Base-by-base conservation (phyloP, 192 early-diverging fungal genomes). In the Gorgonomyces haynaldii region DNA sequence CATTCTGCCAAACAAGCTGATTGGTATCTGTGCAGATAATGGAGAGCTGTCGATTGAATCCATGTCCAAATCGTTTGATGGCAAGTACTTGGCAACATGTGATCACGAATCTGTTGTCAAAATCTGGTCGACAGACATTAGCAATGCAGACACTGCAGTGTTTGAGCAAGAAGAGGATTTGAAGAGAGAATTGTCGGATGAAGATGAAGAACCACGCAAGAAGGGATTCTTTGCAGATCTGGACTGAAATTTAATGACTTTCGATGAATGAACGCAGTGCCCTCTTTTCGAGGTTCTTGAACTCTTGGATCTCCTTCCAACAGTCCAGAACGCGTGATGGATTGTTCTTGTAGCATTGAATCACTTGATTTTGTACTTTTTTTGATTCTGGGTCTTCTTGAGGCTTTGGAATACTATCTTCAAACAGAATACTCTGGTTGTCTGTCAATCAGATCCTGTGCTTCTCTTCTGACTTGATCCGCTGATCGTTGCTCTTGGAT, bases 1-100 rank as follows among this genome's bases (percentile, higher is more conserved):
- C 17, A 73, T 99, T 42, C 70, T 93, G 31, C 96, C 96, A 12
- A 92, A 97, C 72, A 77, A 77, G 42, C 80, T 99, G 29, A 65
- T 91, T n/a, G 88, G 91, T 8, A 74, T 84, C 16, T 62, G 90
- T 19, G 91, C 89, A 16, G 89, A 88, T 51, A 89, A 95, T 55
- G 86, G 82, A 22, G 60, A 48, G 16, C 76, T 90, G 69, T 86
- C 89, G 1, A 85, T 96, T 30, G 95, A 98, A 58, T 70, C 79
- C 42, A 67, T 98, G 16, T 50, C 68, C 22, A 32, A 87, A 19
- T 75, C 80, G 23, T 57, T 80, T 48, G 84, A 88, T 57, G 75
- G 81, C 48, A 71, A 78, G 9, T 82, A 73, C 47, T 61, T 95
- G 22, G 86, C 79, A 4, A 87, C 78, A 48, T 82, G 83, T 51